Conservation (phyloP, 345 rosid genomes). For the Raphanus raphanistrum region DNA sequence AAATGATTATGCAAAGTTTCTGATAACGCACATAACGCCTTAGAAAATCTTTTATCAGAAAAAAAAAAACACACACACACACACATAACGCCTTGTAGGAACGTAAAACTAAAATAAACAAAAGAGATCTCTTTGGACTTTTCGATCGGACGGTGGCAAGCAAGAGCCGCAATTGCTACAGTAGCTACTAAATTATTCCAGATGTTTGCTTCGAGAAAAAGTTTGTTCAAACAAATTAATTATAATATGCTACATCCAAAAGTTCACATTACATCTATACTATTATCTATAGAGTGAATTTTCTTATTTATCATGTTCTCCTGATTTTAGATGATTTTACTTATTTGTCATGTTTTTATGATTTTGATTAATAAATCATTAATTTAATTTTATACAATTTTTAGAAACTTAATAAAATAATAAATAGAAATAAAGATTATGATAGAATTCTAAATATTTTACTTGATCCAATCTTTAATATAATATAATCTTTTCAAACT, state of each 20-base stretch:
- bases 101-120: background rate
- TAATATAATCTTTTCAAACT: too few species aligned
- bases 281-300: too few species aligned
- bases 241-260: background rate
- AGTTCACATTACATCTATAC: background rate
- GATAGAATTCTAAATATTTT: too few species aligned
- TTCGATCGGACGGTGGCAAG: conserved; percentile 18
- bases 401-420: too few species aligned
- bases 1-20: background rate
- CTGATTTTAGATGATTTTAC: too few species aligned
- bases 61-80: too few species aligned
- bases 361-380: too few species aligned
- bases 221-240: background rate
- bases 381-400: too few species aligned
- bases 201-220: background rate
- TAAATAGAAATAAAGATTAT: too few species aligned
- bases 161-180: conserved; percentile 32
- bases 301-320: too few species aligned
- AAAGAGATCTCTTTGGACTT: conserved; percentile 8
- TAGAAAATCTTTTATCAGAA: background rate
- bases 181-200: conserved; percentile 2
- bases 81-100: background rate
- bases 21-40: background rate
- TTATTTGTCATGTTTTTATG: too few species aligned
- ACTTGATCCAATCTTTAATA: too few species aligned